Conservation (phyloP, 2,329 filamentous ascomycete species). For the Xylaria arbuscula region DNA sequence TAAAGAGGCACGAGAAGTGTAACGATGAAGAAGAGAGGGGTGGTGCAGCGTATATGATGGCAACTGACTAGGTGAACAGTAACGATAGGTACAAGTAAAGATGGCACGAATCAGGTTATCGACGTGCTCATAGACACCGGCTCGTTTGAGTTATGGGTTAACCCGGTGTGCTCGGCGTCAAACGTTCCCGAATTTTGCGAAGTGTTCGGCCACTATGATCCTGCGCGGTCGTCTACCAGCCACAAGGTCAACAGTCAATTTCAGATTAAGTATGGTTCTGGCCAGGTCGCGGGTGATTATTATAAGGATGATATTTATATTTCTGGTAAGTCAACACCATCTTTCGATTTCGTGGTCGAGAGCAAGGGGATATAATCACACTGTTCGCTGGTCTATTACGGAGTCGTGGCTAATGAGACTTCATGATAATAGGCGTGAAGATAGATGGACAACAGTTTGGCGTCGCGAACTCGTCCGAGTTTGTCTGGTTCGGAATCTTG, state of each 20-base stretch:
- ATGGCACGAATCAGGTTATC: slow-evolving; percentile 53
- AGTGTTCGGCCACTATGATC: slow-evolving; percentile 58
- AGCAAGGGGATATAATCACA: background rate
- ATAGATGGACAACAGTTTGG: slow-evolving; percentile 63
- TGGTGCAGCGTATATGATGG: background rate
- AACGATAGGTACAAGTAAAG: slow-evolving; percentile 55
- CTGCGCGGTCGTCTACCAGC: slow-evolving; percentile 55
- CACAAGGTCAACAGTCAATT: slow-evolving; percentile 53
- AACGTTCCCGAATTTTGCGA: slow-evolving; percentile 54
- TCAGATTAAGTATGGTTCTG: slow-evolving; percentile 54
- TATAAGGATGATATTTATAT: slow-evolving; percentile 60
- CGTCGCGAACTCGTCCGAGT: slow-evolving; percentile 57
- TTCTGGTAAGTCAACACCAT: slow-evolving; percentile 50
- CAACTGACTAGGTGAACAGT: slow-evolving; percentile 50
- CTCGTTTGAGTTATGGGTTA: slow-evolving; percentile 67
- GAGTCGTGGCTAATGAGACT: background rate
- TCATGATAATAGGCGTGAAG: slow-evolving; percentile 46
- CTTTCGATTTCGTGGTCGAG: background rate
- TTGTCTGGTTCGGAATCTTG: slow-evolving; percentile 64
- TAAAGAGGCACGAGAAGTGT: no score
- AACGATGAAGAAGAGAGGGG: background rate
- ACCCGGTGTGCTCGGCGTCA: slow-evolving; percentile 58
- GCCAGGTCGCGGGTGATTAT: slow-evolving; percentile 57
- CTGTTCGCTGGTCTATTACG: background rate
- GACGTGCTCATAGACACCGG: slow-evolving; percentile 64